A percentile compares a stretch with the other conserved stretches of the same genome.
Evolutionary conservation across 345 rosid genomes (phyloP).

Genomic region (Citrus hindsii): DNA sequence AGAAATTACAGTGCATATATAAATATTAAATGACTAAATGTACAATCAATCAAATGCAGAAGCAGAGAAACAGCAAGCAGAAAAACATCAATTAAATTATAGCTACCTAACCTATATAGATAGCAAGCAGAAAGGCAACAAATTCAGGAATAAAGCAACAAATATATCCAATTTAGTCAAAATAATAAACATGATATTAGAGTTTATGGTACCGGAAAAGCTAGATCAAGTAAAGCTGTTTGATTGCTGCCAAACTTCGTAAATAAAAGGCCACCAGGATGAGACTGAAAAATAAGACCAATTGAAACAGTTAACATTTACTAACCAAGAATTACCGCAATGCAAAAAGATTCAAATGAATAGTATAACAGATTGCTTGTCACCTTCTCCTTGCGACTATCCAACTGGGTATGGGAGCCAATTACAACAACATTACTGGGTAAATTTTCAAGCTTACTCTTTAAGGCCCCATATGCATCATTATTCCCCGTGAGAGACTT

Average conservation of each 20-base stretch:
- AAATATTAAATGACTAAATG: background rate
- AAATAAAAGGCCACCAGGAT: slow-evolving; percentile 86
- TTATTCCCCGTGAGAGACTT: slow-evolving; percentile 71
- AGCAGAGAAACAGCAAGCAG: background rate
- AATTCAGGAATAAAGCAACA: background rate
- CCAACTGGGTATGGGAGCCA: slow-evolving; percentile 89
- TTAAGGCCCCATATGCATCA: slow-evolving; percentile 63
- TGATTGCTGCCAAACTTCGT: slow-evolving; percentile 95
- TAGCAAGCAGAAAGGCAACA: background rate
- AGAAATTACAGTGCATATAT: background rate
- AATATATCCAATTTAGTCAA: background rate
- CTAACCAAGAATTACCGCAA: background rate
- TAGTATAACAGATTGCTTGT: slow-evolving; percentile 8
- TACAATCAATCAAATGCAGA: background rate
- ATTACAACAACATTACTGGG: slow-evolving; percentile 77
- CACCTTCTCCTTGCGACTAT: slow-evolving; percentile 94
- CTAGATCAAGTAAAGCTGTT: slow-evolving; percentile 85
- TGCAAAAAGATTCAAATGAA: background rate
- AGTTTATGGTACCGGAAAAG: slow-evolving; percentile 69
- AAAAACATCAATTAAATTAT: background rate
- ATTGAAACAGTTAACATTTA: background rate
- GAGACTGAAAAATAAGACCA: slow-evolving; percentile 55
- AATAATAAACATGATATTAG: background rate
- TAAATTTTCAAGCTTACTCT: slow-evolving; percentile 73
- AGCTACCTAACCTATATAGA: background rate